Conservation (phyloP, 1,284 basidiomycete species). For the Trichosporon coremiiforme region DNA sequence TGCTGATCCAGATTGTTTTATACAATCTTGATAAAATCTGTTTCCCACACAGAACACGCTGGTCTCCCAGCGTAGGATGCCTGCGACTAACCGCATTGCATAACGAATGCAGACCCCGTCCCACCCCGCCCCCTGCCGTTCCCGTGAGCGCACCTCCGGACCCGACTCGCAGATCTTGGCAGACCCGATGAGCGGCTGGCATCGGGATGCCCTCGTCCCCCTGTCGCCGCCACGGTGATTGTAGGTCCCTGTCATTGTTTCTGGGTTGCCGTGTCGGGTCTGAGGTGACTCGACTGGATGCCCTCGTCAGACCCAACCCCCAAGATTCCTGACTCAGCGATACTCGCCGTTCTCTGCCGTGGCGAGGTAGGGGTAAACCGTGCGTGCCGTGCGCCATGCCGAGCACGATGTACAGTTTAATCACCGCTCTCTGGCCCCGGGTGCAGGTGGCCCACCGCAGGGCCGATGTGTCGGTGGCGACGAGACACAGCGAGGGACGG, state of each 20-base stretch:
- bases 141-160: constrained; percentile 2
- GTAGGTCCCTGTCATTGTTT: not conserved
- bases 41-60: not conserved
- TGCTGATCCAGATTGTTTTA: not conserved
- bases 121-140: constrained; percentile 4
- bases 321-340: not conserved
- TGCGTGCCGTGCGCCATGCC: constrained; percentile 11
- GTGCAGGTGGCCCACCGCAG: not conserved
- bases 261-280: not conserved
- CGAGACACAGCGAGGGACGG: not conserved
- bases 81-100: constrained; percentile 15
- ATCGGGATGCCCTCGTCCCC: not conserved
- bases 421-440: constrained; percentile 6
- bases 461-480: not conserved
- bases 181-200: constrained; percentile 6
- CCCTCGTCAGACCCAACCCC: not conserved
- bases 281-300: not conserved
- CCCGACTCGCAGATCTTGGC: constrained; percentile 14
- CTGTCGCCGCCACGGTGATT: not conserved
- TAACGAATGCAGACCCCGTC: constrained; percentile 9
- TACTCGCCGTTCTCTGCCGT: not conserved
- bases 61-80: not conserved
- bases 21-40: not conserved
- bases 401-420: not conserved
- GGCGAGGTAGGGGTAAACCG: not conserved